Evolutionary conservation across 1,284 basidiomycete species (phyloP), one percentile per base, ranked within the genome.

Genomic region (Polyporus tsugae): DNA sequence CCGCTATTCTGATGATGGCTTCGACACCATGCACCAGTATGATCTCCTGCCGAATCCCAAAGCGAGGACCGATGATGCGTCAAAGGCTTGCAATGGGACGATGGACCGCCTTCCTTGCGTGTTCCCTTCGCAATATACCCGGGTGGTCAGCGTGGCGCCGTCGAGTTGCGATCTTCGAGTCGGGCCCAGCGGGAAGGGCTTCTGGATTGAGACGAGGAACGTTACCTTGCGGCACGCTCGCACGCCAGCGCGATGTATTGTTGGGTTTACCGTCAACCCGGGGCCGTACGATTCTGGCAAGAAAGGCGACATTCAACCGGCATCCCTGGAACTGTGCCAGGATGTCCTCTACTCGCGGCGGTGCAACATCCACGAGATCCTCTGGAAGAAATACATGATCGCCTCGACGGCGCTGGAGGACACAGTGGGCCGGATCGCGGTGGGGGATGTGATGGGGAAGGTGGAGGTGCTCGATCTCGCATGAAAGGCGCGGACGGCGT

Each of bases 171-270:
- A 76, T 41, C 69, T 82, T 42, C 69, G 70, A 17, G 73, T 78
- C 7, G 76, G 79, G 22, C 72, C 73, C 15, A 79, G 76, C 65
- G 81, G 81, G 49, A 80, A 79, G 70, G 81, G 81, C 13, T 75
- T 79, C 67, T 82, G 79, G 78, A 74, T 79, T 15, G 76, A 80
- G 74, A 82, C 81, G 61, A 75, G 77, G 62, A 80, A 80, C 65
- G 60, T 80, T 55, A 75, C 75, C 19, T 67, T 72, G 49, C 73
- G 75, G 9, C 77, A 74, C 55, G 67, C 69, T 33, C 72, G 70
- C 7, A 78, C 78, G 60, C 78, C 79, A 1, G 81, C 77, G 35
- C 78, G 80, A 19, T 80, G 78, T 42, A 71, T 82, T 44, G 73
- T 80, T 4, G 80, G 80, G 17, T 80, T 82, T 61, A 78, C 80